Percentiles rank a stretch among this genome's conserved stretches.
Evolutionary conservation across 2,329 filamentous ascomycete species (phyloP).

Genomic region (Septoria linicola): DNA sequence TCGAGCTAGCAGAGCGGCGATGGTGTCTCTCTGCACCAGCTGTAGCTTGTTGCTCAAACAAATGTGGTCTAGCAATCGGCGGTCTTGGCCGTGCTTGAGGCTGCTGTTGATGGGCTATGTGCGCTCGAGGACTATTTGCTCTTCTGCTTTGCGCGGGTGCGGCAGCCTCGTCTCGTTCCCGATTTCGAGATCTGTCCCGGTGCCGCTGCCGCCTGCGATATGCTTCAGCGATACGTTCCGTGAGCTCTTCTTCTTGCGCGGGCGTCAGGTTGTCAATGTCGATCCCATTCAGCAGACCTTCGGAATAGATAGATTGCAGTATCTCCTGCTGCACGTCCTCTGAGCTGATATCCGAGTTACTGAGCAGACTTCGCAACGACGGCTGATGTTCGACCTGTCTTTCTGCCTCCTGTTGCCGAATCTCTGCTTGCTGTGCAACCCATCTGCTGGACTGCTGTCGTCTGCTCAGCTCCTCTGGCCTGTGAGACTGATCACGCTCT

Average conservation of each 20-base stretch:
- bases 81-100: slow-evolving; percentile 38
- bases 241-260: slow-evolving; percentile 82
- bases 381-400: slow-evolving; percentile 77
- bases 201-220: slow-evolving; percentile 75
- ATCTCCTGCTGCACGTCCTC: slow-evolving; percentile 84
- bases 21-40: slow-evolving; percentile 36
- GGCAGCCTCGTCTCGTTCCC: slow-evolving; percentile 17
- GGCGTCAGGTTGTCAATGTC: slow-evolving; percentile 85
- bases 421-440: slow-evolving; percentile 18
- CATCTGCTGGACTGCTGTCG: slow-evolving; percentile 17
- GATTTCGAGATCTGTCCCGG: slow-evolving; percentile 33
- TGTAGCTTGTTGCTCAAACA: slow-evolving; percentile 43
- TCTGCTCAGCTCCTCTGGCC: slow-evolving; percentile 14
- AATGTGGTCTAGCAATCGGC: slow-evolving; percentile 49
- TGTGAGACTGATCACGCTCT: slow-evolving; percentile 15
- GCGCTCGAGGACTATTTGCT: slow-evolving; percentile 3
- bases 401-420: slow-evolving; percentile 28
- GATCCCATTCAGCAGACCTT: slow-evolving; percentile 82
- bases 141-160: neutral
- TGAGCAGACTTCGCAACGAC: slow-evolving; percentile 80
- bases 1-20: slow-evolving; percentile 47
- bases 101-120: slow-evolving; percentile 26
- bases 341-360: slow-evolving; percentile 72
- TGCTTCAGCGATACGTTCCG: slow-evolving; percentile 83
- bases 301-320: slow-evolving; percentile 81